Conservation (phyloP, 2,329 filamentous ascomycete species). For the Xylaria sp. region DNA sequence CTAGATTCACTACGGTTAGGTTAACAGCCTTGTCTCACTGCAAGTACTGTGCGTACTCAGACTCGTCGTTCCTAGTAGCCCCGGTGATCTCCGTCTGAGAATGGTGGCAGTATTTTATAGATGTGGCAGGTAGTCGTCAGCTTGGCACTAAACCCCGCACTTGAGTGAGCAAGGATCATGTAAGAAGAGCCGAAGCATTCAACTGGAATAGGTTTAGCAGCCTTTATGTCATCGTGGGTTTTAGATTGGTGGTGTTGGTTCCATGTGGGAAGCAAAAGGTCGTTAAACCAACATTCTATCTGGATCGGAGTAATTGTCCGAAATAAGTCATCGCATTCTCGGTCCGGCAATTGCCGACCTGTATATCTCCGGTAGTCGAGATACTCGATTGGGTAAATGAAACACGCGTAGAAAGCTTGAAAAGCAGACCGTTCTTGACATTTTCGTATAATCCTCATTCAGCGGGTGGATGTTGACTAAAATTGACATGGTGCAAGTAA, state of each 20-base stretch:
- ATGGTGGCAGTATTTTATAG: background rate
- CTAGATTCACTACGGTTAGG: background rate
- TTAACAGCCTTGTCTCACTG: background rate
- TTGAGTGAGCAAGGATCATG: background rate
- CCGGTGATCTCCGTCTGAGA: background rate
- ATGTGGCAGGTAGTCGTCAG: background rate
- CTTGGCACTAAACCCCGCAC: background rate
- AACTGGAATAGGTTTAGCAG: too few species aligned
- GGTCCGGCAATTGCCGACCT: background rate
- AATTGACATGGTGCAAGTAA: too few species aligned
- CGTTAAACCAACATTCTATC: too few species aligned
- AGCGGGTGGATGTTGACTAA: background rate
- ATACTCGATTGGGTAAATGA: background rate
- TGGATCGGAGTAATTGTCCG: too few species aligned
- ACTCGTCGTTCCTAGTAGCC: background rate
- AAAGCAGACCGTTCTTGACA: too few species aligned
- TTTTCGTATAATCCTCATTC: background rate
- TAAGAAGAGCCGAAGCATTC: too few species aligned
- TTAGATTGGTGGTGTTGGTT: too few species aligned
- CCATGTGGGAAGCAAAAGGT: too few species aligned
- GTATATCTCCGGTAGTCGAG: background rate
- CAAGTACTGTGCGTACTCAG: background rate
- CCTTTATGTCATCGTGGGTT: too few species aligned
- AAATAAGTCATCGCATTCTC: background rate
- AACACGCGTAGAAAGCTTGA: background rate